Evolutionary conservation across 176 grass and related monocot species (phyloP), one percentile per base, ranked within the genome.

Genomic region (Microstegium vimineum): DNA sequence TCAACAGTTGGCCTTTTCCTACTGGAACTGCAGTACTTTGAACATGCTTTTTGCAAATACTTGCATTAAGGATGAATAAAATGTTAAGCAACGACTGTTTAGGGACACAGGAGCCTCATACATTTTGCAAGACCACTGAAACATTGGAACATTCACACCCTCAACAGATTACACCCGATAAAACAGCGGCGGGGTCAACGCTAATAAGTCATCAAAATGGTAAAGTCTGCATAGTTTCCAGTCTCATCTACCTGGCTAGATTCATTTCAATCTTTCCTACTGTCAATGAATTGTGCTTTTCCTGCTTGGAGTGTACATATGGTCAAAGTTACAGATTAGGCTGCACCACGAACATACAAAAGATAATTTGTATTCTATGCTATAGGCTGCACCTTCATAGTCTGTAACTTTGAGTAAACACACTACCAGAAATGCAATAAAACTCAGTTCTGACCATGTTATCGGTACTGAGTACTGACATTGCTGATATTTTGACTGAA

Each of bases 51-150:
- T 72, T 85, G 83, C 85, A 81, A 90, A 92, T 92, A 80, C 85
- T 86, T 83, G 78, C 87, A 88, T 85, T 92, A 89, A 94, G 86
- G 73, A 90, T 81, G 70, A 94, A 94, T 87, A 92, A 82, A 75
- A 90, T 90, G 84, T 86, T 82, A 86, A 92, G 85, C 56, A 85
- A 68, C 57, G 87, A 87, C 83, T 94, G 61, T 87, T 71, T 86
- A 86, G 86, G 87, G 80, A 83, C 69, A 33, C 83, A 81, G 79
- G 80, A 83, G 83, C 66, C 83, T 70, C 85, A 86, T 78, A 51
- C 87, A 78, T 85, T 75, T 62, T 72, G 56, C 71, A 92, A 81
- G 57, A 67, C 81, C 69, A 74, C 75, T 59, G 83, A 92, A 57
- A 88, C 61, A 86, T 68, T 79, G 72, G 69, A 90, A 83, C 79